Base-by-base conservation (phyloP, 2,329 filamentous ascomycete species). In the Aureobasidium uvarum region DNA sequence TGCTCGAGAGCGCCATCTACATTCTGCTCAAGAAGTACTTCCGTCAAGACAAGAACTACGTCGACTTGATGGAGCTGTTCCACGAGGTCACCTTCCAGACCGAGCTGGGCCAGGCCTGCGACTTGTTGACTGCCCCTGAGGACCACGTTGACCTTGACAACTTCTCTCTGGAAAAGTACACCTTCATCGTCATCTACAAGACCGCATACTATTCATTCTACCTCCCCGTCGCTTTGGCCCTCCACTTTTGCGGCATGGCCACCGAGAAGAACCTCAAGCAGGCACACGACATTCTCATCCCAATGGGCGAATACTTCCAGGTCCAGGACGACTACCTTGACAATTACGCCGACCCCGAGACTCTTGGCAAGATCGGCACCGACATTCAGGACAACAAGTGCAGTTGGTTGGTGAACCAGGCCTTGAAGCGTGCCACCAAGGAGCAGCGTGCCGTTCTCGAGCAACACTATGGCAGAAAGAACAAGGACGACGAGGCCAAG, bases 351-450 rank as follows among this genome's bases (percentile, higher is more conserved):
- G 88, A 94, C 72, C 92, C 95, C 45, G 87, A 92, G 74, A 86
- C 92, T 74, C 95, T 99, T 76, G 95, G 95, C 79, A 99, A 99
- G 86, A 96, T 98, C 70, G 95, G 95, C 70, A 99, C 95, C 67
- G 95, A 99, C 75, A 99, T 99, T 78, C 89, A 93, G 84, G 95
- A 99, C 82, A 99, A 99, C 86, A 99, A 99, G 85, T 99, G 95
- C 85, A 96, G 91, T 48, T 99, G 95, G 95, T 83, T 99, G 67
- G 86, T 99, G 79, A 99, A 99, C 85, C 89, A 96, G 80, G 95
- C 95, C 54, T 84, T 99, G 67, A 84, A 87, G 77, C 85, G 89
- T 68, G 90, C 86, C 69, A 93, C 85, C 2, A 87, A 91, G 1
- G 92, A 94, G 77, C 95, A 99, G 84, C 88, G 92, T 75, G 84